These are phyloP conservation scores for Diaporthe eres DNA, from an alignment of 2,329 filamentous ascomycete species.

Conservation along the genomic window DNA sequence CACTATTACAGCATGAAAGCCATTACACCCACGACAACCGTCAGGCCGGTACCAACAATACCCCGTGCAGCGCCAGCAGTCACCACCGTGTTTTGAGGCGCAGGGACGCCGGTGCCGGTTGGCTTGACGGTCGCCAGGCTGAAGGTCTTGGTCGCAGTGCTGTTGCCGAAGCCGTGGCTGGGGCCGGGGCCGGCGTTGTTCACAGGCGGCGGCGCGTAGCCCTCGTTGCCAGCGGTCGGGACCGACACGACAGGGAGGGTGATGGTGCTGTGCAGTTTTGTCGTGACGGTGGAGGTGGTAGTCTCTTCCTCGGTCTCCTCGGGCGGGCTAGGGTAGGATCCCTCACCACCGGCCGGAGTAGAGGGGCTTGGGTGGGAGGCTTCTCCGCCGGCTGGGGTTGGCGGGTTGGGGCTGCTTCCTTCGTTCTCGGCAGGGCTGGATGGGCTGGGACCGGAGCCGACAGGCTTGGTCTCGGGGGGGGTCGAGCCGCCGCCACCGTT, in stretches of 20 bases:
- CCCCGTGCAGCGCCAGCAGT: slow-evolving; percentile 35
- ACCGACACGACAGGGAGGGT: slow-evolving; percentile 38
- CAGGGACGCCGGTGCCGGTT: slow-evolving; percentile 14
- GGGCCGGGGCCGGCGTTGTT: slow-evolving; percentile 38
- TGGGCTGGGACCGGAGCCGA: background rate
- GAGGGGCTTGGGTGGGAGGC: slow-evolving; percentile 15
- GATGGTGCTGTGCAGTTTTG: slow-evolving; percentile 37
- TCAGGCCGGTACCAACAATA: slow-evolving; percentile 21
- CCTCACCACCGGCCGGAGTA: background rate
- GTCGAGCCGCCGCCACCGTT: slow-evolving; percentile 15
- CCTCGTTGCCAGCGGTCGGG: slow-evolving; percentile 17
- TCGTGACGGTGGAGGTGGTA: slow-evolving; percentile 8
- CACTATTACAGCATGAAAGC: slow-evolving; percentile 38
- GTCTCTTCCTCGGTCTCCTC: slow-evolving; percentile 3
- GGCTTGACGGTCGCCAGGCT: slow-evolving; percentile 37
- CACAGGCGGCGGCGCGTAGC: slow-evolving; percentile 25
- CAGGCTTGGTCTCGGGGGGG: slow-evolving; percentile 3
- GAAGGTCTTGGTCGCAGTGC: slow-evolving; percentile 34
- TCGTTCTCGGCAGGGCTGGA: background rate
- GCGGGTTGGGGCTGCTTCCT: background rate
- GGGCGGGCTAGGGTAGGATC: slow-evolving; percentile 13
- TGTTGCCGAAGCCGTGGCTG: slow-evolving; percentile 29
- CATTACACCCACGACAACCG: slow-evolving; percentile 23
- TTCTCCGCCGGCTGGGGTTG: background rate
- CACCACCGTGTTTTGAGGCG: slow-evolving; percentile 29